phyloP scores from a whole-genome alignment of 2,329 filamentous ascomycete species.

The Colletotrichum aenigma region DNA sequence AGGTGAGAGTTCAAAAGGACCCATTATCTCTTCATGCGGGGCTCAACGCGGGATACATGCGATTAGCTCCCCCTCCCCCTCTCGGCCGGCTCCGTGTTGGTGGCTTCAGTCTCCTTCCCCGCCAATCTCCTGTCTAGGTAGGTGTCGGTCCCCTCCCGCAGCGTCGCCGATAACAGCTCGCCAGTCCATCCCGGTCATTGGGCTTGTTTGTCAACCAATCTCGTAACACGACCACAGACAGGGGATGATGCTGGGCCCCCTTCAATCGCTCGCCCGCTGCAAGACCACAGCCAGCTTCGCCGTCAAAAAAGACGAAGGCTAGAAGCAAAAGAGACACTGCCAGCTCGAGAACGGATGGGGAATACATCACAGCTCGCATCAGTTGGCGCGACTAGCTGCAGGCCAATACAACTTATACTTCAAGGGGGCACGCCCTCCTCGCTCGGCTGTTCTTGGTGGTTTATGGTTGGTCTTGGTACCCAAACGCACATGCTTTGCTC shows the following conservation, averaged over 20 bases:
- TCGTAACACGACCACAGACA: conserved; percentile 16
- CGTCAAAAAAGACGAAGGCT: not conserved
- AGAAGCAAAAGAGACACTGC: not conserved
- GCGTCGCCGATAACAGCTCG: conserved; percentile 6
- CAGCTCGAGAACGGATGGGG: conserved; percentile 2
- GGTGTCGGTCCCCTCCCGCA: not conserved
- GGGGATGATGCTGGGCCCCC: not conserved
- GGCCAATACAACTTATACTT: conserved; percentile 18
- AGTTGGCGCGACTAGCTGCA: not conserved
- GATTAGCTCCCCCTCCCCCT: not conserved
- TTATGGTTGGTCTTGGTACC: not conserved
- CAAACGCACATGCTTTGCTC: conserved; percentile 13
- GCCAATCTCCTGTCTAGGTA: not conserved
- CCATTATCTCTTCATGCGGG: conserved; percentile 5
- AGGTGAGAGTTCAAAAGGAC: not conserved
- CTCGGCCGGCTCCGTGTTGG: conserved; percentile 13
- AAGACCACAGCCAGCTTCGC: not conserved
- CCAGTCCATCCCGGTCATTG: not conserved
- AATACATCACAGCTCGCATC: not conserved
- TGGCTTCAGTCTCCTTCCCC: not conserved
- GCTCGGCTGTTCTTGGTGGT: conserved; percentile 5
- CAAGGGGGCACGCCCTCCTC: conserved; percentile 17
- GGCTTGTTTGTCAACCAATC: conserved; percentile 5
- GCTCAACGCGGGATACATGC: not conserved
- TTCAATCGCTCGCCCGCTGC: not conserved